Evolutionary conservation across 1,284 basidiomycete genomes (phyloP), one percentile per base, ranked within the genome.

Genomic region (Austroboletus niveus): DNA sequence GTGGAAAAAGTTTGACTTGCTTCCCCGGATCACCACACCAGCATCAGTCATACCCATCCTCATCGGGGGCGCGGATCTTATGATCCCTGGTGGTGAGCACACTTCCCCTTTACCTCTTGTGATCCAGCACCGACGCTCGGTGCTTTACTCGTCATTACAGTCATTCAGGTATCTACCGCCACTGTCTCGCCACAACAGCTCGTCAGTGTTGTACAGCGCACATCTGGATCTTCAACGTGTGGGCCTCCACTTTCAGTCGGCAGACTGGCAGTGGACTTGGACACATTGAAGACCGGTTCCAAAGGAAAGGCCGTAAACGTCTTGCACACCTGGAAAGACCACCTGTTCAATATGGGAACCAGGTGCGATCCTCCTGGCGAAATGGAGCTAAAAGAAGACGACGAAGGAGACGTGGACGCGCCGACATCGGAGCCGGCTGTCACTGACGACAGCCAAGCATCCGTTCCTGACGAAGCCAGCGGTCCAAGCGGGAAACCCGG

Each of bases 271-370:
- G 69, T 86, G 14, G 66, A 79, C n/a, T 72, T 75, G 38, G 69
- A 75, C 45, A 72, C 73, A 45, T 61, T 82, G 50, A 60, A 69
- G 31, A 70, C 71, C 20, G 70, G 64, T 3, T 73, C 74, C 42
- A 89, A 87, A 62, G 89, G 89, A 1, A 90, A 90, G 62, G 89
- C 88, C 0, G 87, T 89, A 4, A 69, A 75, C 27, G 71, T 89
- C 2, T 56, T 85, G 42, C 86, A 91, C 61, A 79, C 81, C 2
- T 86, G 84, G 81, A 86, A 84, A 59, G 88, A 89, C 58, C 69
- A 76, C 56, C 63, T 91, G 9, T 91, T 86, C 80, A 77, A 82
- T 15, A 76, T 87, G 74, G 87, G 88, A 11, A 70, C 68, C 22
- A 85, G 82, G 59, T 49, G 57, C 8, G 81, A 85, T 41, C 73